A percentile compares a stretch with the other conserved stretches of the same genome.
Conservation (phyloP, 805 yeast species). For the Myxozyma udenii region DNA sequence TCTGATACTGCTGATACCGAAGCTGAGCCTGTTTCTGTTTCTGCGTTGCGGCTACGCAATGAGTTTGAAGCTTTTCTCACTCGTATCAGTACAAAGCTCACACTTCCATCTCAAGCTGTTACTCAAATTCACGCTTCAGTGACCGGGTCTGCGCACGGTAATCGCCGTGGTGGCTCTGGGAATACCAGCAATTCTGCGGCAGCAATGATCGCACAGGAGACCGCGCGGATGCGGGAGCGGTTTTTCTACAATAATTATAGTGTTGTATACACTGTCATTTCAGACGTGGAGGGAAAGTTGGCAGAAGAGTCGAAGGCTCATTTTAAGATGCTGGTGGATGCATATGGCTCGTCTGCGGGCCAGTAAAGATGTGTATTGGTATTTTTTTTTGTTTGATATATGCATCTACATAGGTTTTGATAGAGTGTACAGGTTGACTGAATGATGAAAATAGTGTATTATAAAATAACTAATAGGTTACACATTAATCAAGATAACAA, state of each 20-base stretch:
- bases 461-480: neutral
- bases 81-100: conserved; percentile 52
- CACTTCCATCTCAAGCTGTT: conserved; percentile 10
- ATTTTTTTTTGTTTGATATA: no score
- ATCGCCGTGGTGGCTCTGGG: neutral
- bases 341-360: conserved; percentile 36
- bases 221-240: conserved; percentile 46
- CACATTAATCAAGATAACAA: neutral
- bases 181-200: conserved; percentile 31
- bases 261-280: conserved; percentile 56
- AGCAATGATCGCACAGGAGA: conserved; percentile 41
- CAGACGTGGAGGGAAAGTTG: conserved; percentile 44
- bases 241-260: conserved; percentile 73
- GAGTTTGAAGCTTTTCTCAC: conserved; percentile 80
- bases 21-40: conserved; percentile 68
- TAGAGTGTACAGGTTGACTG: neutral
- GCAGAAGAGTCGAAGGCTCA: conserved; percentile 47
- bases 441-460: no score
- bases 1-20: conserved; percentile 41
- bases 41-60: conserved; percentile 65
- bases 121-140: conserved; percentile 16
- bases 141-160: conserved; percentile 21
- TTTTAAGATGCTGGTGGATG: conserved; percentile 46
- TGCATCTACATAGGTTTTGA: neutral
- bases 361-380: neutral